Evolutionary conservation across 1,139 yeast species (phyloP).

Genomic region (Scheffersomyces quercinus): DNA sequence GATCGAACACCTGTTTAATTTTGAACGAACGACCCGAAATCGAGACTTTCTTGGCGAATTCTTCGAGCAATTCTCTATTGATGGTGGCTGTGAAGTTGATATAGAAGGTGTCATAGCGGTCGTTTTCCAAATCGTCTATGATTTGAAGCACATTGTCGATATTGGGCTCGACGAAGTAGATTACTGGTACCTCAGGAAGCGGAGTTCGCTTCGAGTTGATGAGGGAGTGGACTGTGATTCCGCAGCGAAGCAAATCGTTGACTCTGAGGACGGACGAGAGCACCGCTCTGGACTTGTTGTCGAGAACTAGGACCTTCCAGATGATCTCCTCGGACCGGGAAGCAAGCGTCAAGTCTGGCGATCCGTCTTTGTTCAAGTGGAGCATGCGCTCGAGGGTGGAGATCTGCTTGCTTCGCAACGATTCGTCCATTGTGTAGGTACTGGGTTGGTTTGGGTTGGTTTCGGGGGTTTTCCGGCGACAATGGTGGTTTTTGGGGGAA

Average conservation of each 20-base stretch:
- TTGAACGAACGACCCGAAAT: constrained; percentile 64
- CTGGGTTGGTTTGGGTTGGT: neutral
- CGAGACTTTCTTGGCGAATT: constrained; percentile 82
- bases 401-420: constrained; percentile 38
- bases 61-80: constrained; percentile 77
- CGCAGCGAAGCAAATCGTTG: constrained; percentile 83
- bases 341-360: constrained; percentile 54
- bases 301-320: constrained; percentile 94
- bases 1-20: constrained; percentile 89
- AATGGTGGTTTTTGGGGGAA: too few species aligned
- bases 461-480: neutral
- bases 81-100: constrained; percentile 85
- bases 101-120: constrained; percentile 76
- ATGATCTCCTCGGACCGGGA: constrained; percentile 60
- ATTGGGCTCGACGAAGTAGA: constrained; percentile 90
- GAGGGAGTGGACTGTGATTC: constrained; percentile 84
- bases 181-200: constrained; percentile 90
- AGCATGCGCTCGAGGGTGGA: constrained; percentile 79
- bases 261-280: constrained; percentile 88
- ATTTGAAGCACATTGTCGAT: constrained; percentile 68
- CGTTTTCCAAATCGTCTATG: constrained; percentile 68
- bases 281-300: constrained; percentile 75
- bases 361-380: constrained; percentile 65
- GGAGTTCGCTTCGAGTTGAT: constrained; percentile 71
- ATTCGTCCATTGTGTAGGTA: constrained; percentile 10